Base-by-base conservation (phyloP, 2,329 filamentous ascomycete species). In the Leptographium wingfieldii region DNA sequence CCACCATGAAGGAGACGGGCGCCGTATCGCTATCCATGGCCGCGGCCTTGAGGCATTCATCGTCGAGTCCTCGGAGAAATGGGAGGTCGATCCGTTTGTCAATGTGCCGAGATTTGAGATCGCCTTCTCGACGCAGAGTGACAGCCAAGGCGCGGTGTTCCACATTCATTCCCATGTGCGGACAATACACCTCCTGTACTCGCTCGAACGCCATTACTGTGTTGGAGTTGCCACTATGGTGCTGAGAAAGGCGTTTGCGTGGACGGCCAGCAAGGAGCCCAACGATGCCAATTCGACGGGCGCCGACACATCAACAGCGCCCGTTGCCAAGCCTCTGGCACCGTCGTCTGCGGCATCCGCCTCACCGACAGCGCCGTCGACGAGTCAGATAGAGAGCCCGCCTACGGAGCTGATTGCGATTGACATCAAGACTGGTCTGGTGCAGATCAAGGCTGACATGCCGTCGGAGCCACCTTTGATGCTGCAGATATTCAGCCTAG, bases 201-300 rank as follows among this genome's bases (percentile, higher is more conserved):
- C 95, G 0, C 80, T 99, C 0, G 96, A 95, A 70, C 86, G 92
- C 3, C 92, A 96, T 69, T 99, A 96, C 69, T 87, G 92, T 0
- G 80, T 95, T 31, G 88, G 90, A 1, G 84, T 97, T 62, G 94
- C 92, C 10, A 76, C 81, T 29, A 85, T 85, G 69, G 89, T 95
- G 3, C 71, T 99, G 29, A 80, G 80, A 59, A 84, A 84, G 67
- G 86, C 87, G 0, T 88, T 92, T 64, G 72, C 82, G 70, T 77
- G 74, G 61, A 79, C 80, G 1, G 73, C 74, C 38, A 11, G 12
- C 3, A 57, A 61, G 19, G 55, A 58, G 27, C 64, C n/a, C 1
- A 4, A 27, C 1, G 3, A 11, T 14, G 22, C 48, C 22, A 5
- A 51, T 49, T 3, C 46, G 14, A 25, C 46, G 10, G 19, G 31